Evolutionary conservation across 2,329 filamentous ascomycete genomes (phyloP).

Genomic region (Stromatinia cepivora): DNA sequence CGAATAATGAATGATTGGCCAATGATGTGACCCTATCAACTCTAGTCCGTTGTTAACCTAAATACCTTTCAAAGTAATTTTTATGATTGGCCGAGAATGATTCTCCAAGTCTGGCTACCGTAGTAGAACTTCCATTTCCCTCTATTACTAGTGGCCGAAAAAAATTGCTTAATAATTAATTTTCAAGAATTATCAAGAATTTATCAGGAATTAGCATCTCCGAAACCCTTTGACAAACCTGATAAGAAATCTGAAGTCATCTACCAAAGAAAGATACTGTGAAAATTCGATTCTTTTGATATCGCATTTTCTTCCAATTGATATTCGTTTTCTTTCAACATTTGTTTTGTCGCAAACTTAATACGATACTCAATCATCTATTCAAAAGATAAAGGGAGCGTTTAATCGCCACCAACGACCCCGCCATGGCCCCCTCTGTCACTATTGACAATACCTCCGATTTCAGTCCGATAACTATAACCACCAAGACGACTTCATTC

Average conservation of each 20-base stretch:
- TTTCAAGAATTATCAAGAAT: constrained; percentile 23
- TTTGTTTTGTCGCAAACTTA: neutral
- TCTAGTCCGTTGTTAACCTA: too few species aligned
- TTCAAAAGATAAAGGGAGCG: neutral
- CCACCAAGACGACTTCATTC: constrained; percentile 31
- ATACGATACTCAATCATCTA: neutral
- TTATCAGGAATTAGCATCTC: neutral
- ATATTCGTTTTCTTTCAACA: neutral
- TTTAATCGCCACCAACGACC: constrained; percentile 11
- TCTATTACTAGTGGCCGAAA: neutral
- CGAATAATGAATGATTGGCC: neutral
- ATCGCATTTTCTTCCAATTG: neutral
- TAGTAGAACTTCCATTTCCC: neutral
- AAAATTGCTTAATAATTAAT: constrained; percentile 10
- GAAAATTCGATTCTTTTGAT: neutral
- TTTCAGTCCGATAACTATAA: constrained; percentile 32
- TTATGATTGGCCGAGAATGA: neutral
- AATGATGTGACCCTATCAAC: neutral
- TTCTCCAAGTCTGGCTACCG: neutral
- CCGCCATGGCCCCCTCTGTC: constrained; percentile 39
- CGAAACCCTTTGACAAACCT: constrained; percentile 5
- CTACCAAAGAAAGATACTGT: neutral
- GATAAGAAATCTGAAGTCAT: constrained; percentile 12
- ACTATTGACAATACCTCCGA: constrained; percentile 39
- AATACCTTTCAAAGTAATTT: neutral